Evolutionary conservation across 352 stramenopile species (phyloP).

Genomic region (Blastocystis sp.): DNA sequence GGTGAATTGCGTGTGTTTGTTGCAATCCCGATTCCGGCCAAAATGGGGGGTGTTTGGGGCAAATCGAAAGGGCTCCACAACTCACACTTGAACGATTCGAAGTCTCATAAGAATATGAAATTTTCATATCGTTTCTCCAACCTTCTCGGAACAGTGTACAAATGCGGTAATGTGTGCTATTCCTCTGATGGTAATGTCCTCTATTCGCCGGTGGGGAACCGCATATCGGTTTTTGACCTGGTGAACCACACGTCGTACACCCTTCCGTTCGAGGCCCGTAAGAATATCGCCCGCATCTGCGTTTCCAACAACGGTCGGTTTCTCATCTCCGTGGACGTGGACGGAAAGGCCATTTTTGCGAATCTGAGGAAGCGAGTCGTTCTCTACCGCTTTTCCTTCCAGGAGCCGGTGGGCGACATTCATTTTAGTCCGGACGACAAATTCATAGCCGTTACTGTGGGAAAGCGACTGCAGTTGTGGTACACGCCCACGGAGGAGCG

Average conservation of each 20-base stretch:
- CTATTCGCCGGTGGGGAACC: slow-evolving; percentile 86
- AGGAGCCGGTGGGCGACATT: slow-evolving; percentile 81
- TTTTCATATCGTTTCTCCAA: slow-evolving; percentile 80
- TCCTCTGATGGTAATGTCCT: slow-evolving; percentile 86
- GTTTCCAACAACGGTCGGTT: slow-evolving; percentile 84
- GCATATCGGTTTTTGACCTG: slow-evolving; percentile 88
- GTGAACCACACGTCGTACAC: slow-evolving; percentile 75
- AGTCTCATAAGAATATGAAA: slow-evolving; percentile 71
- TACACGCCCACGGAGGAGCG: slow-evolving; percentile 79
- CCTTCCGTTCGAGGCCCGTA: slow-evolving; percentile 85
- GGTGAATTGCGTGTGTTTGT: no score
- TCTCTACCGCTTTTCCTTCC: slow-evolving; percentile 89
- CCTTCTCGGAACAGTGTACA: slow-evolving; percentile 87
- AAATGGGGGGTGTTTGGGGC: no score
- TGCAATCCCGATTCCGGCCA: no score
- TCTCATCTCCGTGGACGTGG: slow-evolving; percentile 80
- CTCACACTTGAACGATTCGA: slow-evolving; percentile 25
- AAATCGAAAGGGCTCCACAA: background rate
- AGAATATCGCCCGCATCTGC: slow-evolving; percentile 82
- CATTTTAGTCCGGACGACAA: slow-evolving; percentile 83
- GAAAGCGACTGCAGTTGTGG: slow-evolving; percentile 87
- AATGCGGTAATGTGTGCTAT: slow-evolving; percentile 86
- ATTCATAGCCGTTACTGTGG: slow-evolving; percentile 82
- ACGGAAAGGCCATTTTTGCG: slow-evolving; percentile 83
- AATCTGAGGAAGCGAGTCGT: slow-evolving; percentile 84